A percentile compares a stretch with the other conserved stretches of the same genome.
These are phyloP conservation scores for Yamadazyma atmosphaerica DNA, from an alignment of 1,139 yeast genomes.

Conservation along the genomic window DNA sequence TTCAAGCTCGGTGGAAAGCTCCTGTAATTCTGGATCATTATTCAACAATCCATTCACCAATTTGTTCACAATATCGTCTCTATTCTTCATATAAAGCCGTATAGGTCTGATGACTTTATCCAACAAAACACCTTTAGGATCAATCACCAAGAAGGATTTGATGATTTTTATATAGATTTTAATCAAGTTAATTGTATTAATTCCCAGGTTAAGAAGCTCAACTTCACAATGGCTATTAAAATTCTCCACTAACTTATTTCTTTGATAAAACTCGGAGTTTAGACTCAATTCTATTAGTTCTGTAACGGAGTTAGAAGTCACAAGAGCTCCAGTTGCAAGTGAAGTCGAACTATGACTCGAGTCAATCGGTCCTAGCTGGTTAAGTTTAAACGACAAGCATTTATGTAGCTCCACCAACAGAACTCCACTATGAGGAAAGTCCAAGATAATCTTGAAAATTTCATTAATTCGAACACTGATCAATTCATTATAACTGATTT, in stretches of 20 bases:
- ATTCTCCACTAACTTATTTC: slow-evolving; percentile 52
- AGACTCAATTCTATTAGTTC: slow-evolving; percentile 2
- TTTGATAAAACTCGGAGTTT: slow-evolving; percentile 26
- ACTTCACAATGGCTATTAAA: slow-evolving; percentile 54
- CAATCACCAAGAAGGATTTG: slow-evolving; percentile 71
- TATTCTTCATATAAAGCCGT: slow-evolving; percentile 60
- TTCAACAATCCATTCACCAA: slow-evolving; percentile 74
- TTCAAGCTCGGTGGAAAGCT: slow-evolving; percentile 55
- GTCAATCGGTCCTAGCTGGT: slow-evolving; percentile 2
- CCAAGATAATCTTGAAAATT: slow-evolving; percentile 60
- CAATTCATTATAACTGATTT: slow-evolving; percentile 46
- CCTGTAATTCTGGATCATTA: slow-evolving; percentile 44
- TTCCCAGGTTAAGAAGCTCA: slow-evolving; percentile 74
- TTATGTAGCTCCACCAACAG: slow-evolving; percentile 66
- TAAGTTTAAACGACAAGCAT: slow-evolving; percentile 35
- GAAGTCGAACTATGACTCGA: not conserved
- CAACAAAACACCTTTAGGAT: slow-evolving; percentile 81
- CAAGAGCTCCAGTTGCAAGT: too few relatives aligned
- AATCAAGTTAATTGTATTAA: slow-evolving; percentile 75
- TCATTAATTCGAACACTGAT: slow-evolving; percentile 58
- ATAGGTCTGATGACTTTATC: slow-evolving; percentile 80
- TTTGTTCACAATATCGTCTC: slow-evolving; percentile 71
- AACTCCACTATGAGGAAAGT: slow-evolving; percentile 57
- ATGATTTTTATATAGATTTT: slow-evolving; percentile 71
- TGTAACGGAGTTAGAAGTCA: too few relatives aligned